phyloP scores from a whole-genome alignment of 75 land plant species.

The Pseudotsuga menziesii region DNA sequence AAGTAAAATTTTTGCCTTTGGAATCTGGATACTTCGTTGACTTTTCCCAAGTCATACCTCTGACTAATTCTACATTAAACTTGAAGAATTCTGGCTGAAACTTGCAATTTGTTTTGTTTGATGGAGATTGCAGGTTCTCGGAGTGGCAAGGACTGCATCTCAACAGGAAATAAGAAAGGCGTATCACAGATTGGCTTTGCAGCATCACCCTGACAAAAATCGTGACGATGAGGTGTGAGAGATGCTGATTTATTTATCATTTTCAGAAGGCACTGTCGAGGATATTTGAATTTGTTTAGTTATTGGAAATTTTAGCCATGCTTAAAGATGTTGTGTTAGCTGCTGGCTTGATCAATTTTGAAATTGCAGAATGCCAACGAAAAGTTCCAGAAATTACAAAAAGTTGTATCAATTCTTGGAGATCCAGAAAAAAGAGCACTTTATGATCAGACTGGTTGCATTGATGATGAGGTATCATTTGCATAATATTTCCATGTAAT shows the following conservation, averaged over 20 bases:
- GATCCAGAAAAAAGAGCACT: too few relatives aligned
- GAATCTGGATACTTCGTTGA: too few relatives aligned
- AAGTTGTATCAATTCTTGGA: conserved; percentile 5
- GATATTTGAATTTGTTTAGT: neutral
- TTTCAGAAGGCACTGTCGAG: neutral
- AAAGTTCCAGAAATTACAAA: conserved; percentile 70
- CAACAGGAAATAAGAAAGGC: conserved; percentile 92
- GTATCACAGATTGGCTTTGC: conserved; percentile 79
- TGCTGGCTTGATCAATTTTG: neutral
- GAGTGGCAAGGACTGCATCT: conserved; percentile 67
- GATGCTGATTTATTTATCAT: neutral
- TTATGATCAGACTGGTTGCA: too few relatives aligned
- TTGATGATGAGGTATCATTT: conserved; percentile 24
- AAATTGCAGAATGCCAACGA: conserved; percentile 80
- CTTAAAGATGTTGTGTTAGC: neutral
- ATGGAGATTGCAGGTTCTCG: conserved; percentile 56
- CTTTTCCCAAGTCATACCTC: neutral
- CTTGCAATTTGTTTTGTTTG: neutral
- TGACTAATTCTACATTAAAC: neutral
- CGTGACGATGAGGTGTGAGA: conserved; percentile 73
- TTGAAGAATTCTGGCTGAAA: neutral
- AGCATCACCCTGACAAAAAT: conserved; percentile 92
- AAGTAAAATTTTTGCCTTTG: neutral
- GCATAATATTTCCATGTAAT: neutral
- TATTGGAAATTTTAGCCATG: neutral